These are phyloP conservation scores for Orbilia javanica DNA, from an alignment of 2,329 filamentous ascomycete species.

Conservation along the genomic window DNA sequence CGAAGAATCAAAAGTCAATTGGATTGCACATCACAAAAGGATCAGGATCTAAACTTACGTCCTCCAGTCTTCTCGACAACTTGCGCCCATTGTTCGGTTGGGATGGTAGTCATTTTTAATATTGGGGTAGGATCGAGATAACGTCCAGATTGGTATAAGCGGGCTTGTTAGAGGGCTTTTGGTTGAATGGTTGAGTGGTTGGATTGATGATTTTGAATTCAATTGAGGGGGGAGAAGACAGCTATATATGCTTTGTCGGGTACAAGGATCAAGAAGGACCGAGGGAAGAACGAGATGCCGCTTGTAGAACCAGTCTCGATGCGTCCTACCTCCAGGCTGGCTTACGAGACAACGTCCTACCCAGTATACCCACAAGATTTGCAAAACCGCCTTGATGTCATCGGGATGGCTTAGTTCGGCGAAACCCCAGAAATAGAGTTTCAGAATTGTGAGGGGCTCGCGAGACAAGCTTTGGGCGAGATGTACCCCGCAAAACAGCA, in stretches of 20 bases:
- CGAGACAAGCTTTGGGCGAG: conserved; percentile 12
- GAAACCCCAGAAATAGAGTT: conserved; percentile 31
- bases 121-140: conserved; percentile 48
- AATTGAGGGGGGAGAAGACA: background rate
- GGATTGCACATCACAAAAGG: conserved; percentile 56
- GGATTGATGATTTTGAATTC: conserved; percentile 13
- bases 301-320: conserved; percentile 19
- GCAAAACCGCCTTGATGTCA: too few relatives aligned
- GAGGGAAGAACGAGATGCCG: conserved; percentile 33
- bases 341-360: too few relatives aligned
- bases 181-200: conserved; percentile 6
- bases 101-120: conserved; percentile 68
- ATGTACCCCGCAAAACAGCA: conserved; percentile 24
- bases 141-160: conserved; percentile 28
- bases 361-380: background rate
- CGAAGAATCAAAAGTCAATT: conserved; percentile 62
- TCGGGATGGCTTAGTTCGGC: conserved; percentile 38
- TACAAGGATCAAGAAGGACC: conserved; percentile 44
- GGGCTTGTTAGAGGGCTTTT: background rate
- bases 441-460: background rate
- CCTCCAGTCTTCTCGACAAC: conserved; percentile 85
- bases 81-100: conserved; percentile 89
- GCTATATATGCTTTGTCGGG: conserved; percentile 42
- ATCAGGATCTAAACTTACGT: conserved; percentile 68
- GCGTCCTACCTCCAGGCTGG: conserved; percentile 5